Conservation (phyloP, 495 filamentous ascomycete genomes). For the Xylaria castorea region DNA sequence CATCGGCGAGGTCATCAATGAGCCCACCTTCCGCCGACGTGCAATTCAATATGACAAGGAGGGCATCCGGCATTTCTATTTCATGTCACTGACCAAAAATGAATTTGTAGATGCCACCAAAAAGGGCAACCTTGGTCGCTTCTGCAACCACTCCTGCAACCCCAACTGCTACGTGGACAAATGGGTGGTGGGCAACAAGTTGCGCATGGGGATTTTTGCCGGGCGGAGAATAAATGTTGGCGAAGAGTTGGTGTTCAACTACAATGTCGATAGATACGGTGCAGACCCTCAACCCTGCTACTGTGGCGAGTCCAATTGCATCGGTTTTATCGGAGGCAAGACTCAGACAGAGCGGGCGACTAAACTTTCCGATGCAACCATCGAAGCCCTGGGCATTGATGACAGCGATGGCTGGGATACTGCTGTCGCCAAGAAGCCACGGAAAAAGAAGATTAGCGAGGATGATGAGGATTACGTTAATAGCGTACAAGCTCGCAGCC, state of each 20-base stretch:
- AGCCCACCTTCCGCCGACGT: constrained; percentile 81
- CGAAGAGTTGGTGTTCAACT: constrained; percentile 99
- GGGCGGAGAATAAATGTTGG: constrained; percentile 83
- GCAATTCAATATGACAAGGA: constrained; percentile 93
- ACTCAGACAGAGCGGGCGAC: constrained; percentile 96
- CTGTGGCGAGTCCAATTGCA: constrained; percentile 93
- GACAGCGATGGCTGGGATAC: constrained; percentile 92
- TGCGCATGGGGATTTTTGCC: constrained; percentile 99
- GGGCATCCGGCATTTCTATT: constrained; percentile 99
- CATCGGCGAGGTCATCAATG: constrained; percentile 97
- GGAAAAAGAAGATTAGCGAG: constrained; percentile 93
- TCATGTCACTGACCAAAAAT: constrained; percentile 96
- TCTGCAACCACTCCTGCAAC: constrained; percentile 99
- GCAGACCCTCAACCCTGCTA: constrained; percentile 97
- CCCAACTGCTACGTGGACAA: constrained; percentile 99
- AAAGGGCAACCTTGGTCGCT: constrained; percentile 92
- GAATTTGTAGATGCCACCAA: constrained; percentile 99
- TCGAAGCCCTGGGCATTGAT: constrained; percentile 96
- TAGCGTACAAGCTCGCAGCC: constrained; percentile 79
- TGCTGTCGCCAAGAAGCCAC: constrained; percentile 82
- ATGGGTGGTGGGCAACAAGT: constrained; percentile 97
- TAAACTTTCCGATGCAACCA: constrained; percentile 86
- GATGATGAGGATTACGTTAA: constrained; percentile 97
- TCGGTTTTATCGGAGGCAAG: constrained; percentile 94
- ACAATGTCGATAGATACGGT: constrained; percentile 98